Evolutionary conservation across 495 filamentous ascomycete genomes (phyloP).

Genomic region (Lichina pygmaea): DNA sequence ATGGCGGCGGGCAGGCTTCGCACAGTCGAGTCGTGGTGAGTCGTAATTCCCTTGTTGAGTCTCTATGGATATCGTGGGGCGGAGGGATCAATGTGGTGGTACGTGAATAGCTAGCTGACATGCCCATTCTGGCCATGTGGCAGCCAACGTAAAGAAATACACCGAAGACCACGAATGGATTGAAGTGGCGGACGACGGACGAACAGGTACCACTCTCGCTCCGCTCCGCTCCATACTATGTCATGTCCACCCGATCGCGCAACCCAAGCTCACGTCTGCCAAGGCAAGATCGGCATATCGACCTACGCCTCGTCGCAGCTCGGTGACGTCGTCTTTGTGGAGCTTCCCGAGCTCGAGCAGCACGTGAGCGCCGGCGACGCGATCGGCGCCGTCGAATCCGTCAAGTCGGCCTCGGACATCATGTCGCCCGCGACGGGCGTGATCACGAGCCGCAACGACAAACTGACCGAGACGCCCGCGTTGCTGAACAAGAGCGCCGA

Average conservation of each 20-base stretch:
- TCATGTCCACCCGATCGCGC: neutral
- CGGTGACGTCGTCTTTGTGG: slow-evolving; percentile 90
- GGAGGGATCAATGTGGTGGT: no score
- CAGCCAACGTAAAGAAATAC: slow-evolving; percentile 43
- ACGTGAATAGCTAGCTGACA: no score
- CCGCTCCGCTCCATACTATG: neutral
- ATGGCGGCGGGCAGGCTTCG: no score
- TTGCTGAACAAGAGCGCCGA: slow-evolving; percentile 68
- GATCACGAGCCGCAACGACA: slow-evolving; percentile 39
- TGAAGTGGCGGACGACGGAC: slow-evolving; percentile 50
- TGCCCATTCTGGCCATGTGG: neutral
- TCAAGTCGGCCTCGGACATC: slow-evolving; percentile 94
- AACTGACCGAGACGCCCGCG: slow-evolving; percentile 59
- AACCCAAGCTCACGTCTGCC: neutral
- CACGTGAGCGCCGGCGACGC: slow-evolving; percentile 43
- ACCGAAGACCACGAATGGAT: slow-evolving; percentile 98
- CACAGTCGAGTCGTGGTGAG: no score
- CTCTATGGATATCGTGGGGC: no score
- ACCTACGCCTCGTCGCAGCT: slow-evolving; percentile 71
- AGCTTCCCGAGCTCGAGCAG: slow-evolving; percentile 45
- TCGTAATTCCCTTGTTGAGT: no score
- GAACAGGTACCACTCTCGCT: slow-evolving; percentile 17
- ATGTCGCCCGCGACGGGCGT: slow-evolving; percentile 60
- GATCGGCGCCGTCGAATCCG: slow-evolving; percentile 86
- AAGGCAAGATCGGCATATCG: slow-evolving; percentile 68